A percentile compares a stretch with the other conserved stretches of the same genome.
phyloP scores from a whole-genome alignment of 2,329 filamentous ascomycete species.

The Chlorencoelia australis region DNA sequence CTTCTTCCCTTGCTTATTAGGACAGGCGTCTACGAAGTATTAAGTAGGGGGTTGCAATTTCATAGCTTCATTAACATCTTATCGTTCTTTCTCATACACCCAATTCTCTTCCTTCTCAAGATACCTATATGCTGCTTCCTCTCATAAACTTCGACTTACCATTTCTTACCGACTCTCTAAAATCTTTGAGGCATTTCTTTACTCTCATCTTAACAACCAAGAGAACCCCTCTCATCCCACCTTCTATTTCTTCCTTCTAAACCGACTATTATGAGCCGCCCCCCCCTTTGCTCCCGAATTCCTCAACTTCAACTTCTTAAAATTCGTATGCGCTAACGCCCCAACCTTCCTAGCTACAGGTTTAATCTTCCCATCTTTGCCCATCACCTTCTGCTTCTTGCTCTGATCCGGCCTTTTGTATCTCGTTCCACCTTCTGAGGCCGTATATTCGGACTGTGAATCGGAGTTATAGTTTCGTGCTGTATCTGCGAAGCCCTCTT shows the following conservation, averaged over 20 bases:
- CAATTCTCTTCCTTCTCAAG: no score
- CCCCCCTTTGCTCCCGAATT: conserved; percentile 54
- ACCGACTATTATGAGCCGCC: conserved; percentile 45
- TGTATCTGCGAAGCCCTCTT: conserved; percentile 11
- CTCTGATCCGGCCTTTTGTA: conserved; percentile 24
- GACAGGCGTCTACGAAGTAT: no score
- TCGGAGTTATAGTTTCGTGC: conserved; percentile 26
- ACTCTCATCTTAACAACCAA: no score
- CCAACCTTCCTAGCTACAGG: conserved; percentile 50
- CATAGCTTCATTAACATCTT: no score
- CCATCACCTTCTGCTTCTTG: conserved; percentile 19
- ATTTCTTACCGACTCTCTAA: no score
- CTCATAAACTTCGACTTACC: no score
- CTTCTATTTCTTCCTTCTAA: conserved; percentile 38
- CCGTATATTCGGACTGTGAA: conserved; percentile 25
- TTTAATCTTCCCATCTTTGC: conserved; percentile 34
- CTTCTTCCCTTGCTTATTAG: no score
- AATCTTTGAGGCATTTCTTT: no score
- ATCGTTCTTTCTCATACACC: no score
- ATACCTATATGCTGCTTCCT: no score
- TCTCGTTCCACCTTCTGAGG: conserved; percentile 27
- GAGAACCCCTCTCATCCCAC: neutral
- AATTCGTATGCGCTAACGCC: conserved; percentile 55
- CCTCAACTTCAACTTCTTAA: conserved; percentile 53
- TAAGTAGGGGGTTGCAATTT: no score